Conservation (phyloP, 139 green algal species). For the Pseudopediastrum boryanum region DNA sequence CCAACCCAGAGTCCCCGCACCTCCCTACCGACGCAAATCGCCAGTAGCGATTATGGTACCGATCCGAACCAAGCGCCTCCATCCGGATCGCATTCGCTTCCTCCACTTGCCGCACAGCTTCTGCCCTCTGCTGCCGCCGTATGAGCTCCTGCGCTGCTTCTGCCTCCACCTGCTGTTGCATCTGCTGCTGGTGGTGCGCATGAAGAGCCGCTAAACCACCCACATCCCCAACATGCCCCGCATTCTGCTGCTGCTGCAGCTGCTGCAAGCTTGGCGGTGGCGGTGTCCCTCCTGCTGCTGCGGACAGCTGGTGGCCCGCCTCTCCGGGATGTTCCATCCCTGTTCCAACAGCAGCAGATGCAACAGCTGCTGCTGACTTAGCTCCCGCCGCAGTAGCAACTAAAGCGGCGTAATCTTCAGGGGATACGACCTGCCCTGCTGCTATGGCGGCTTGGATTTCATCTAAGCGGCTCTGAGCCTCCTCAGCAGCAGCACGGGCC, state of each 20-base stretch:
- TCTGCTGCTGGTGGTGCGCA: conserved; percentile 8
- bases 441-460: conserved; percentile 37
- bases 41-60: conserved; percentile 83
- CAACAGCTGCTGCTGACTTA: conserved; percentile 1
- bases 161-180: background rate
- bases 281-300: conserved; percentile 20
- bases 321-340: too few relatives aligned
- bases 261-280: background rate
- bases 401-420: background rate
- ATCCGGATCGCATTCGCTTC: conserved; percentile 50
- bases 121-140: conserved; percentile 24
- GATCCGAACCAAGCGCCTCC: conserved; percentile 79
- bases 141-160: background rate
- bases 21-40: conserved; percentile 38
- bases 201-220: conserved; percentile 17
- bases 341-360: background rate
- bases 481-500: conserved; percentile 47
- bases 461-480: conserved; percentile 52
- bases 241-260: conserved; percentile 25
- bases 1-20: background rate
- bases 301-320: background rate
- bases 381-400: background rate
- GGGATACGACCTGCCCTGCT: background rate
- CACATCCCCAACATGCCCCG: background rate
- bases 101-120: conserved; percentile 38